Base-by-base conservation (phyloP, 1,284 basidiomycete genomes). In the Pyrrhoderma lamaoense region DNA sequence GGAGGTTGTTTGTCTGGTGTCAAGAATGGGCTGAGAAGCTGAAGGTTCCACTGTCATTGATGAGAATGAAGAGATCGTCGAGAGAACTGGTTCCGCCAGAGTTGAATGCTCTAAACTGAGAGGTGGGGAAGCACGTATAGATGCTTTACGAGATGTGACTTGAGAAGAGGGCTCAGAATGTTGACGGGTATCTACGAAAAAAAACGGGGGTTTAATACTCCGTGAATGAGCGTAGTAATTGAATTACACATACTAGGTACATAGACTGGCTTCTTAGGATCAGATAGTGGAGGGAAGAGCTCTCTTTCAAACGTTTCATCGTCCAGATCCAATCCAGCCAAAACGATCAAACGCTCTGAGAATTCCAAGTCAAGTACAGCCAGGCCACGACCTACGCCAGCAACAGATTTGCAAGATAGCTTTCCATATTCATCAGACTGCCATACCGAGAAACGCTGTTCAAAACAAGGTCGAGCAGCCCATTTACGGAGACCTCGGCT, bases 291-390 rank as follows among this genome's bases (percentile, higher is more conserved):
- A 31, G 47, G 39, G 16, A 45, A 51, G 39, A 57, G 36, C n/a
- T 40, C 35, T 38, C 16, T 46, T 42, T 37, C 58, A 52, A 9
- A 59, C 35, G 34, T 55, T 43, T 21, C 52, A 40, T 49, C 56
- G 43, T 60, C 60, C 49, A 66, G 60, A 47, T 66, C 46, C 22
- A 70, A 58, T 14, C 71, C 76, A 23, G 76, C 78, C 64, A 87
- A 68, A 19, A 74, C 66, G 58, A 89, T 84, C 22, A 87, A 61
- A 18, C 70, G 64, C 52, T 79, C 75, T 9, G 85, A 84, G 58
- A 78, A 83, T 59, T 89, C 86, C 43, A 89, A 70, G 39, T 80
- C 80, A 47, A 83, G 80, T 39, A 89, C 82, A n/a, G 80, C 85
- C 19, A 77, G 66, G 3, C 70, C 53, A 16, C 56, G 49, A 2